Evolutionary conservation across 2,329 filamentous ascomycete genomes (phyloP), one percentile per base, ranked within the genome.

Genomic region (Alternaria ethzedia): DNA sequence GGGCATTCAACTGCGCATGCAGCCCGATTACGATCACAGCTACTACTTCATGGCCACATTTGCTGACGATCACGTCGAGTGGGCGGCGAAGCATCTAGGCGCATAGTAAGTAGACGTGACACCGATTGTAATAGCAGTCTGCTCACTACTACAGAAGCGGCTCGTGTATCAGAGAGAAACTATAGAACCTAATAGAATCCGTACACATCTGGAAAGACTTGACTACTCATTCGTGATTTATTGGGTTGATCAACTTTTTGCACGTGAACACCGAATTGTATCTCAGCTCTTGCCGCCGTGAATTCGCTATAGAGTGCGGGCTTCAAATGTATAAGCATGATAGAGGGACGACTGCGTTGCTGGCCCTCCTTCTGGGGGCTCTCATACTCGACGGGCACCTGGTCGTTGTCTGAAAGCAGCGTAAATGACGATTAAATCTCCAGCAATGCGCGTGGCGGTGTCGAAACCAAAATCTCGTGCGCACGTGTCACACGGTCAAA

Each of bases 11-110:
- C 82, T 98, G 67, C 88, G 95, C 75, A 96, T 95, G 84, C 95
- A 97, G 79, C 86, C 91, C 66, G 94, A 90, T 66, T 98, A 99
- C 78, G 96, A 99, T 80, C 96, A 99, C 83, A 97, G 93, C 66
- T 99, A 99, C 84, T 99, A 89, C 82, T 97, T 97, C 82, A 96
- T 99, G 85, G 90, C 94, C 36, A 89, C 89, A 15, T 99, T 99
- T 79, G 88, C 91, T 46, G 90, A 92, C 75, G 94, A 98, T 73
- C 96, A 99, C 81, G 87, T 98, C 70, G 90, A 93, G 74, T 93
- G 96, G 82, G 94, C 94, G 64, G 95, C 94, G 70, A 97, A 96
- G 85, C 90, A 93, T 78, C 83, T 97, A 59, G 84, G 88, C 73
- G 84, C 82, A 76, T 88, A 88, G 78, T 80, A 78, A 70, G 78